These are phyloP conservation scores for Ophiocordyceps camponoti-saundersi DNA, from an alignment of 2,329 filamentous ascomycete species.

Conservation along the genomic window DNA sequence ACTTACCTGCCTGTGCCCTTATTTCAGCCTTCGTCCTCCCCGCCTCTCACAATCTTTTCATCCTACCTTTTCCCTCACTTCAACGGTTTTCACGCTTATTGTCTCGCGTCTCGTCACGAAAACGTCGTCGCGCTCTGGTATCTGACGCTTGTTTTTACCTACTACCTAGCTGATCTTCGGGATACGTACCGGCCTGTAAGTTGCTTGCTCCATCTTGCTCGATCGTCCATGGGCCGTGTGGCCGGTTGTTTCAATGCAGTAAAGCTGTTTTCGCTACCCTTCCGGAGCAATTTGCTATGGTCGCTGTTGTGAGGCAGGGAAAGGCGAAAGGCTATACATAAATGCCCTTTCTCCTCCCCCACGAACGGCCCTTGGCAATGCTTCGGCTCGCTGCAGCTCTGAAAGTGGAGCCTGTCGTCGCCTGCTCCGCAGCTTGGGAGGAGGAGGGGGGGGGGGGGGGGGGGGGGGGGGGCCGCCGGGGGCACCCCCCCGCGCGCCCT, in stretches of 20 bases:
- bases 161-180: slow-evolving; percentile 34
- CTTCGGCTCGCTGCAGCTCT: slow-evolving; percentile 2
- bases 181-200: slow-evolving; percentile 45
- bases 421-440: neutral
- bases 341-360: neutral
- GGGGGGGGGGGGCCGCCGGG: neutral
- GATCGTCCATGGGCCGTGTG: neutral
- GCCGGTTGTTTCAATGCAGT: neutral
- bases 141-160: slow-evolving; percentile 21
- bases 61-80: slow-evolving; percentile 1
- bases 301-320: neutral
- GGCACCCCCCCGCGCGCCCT: neutral
- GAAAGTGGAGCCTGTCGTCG: slow-evolving; percentile 1
- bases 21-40: slow-evolving; percentile 13
- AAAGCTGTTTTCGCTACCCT: neutral
- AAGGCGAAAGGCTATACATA: neutral
- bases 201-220: slow-evolving; percentile 6
- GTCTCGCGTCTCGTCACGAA: slow-evolving; percentile 7
- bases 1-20: slow-evolving; percentile 3
- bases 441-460: neutral
- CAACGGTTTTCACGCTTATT: slow-evolving; percentile 4
- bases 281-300: neutral
- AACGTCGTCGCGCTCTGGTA: slow-evolving; percentile 10
- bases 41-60: slow-evolving; percentile 9
- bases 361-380: neutral